Evolutionary conservation across 108 stramenopile species (phyloP).

Genomic region (Craspedostauros australis): DNA sequence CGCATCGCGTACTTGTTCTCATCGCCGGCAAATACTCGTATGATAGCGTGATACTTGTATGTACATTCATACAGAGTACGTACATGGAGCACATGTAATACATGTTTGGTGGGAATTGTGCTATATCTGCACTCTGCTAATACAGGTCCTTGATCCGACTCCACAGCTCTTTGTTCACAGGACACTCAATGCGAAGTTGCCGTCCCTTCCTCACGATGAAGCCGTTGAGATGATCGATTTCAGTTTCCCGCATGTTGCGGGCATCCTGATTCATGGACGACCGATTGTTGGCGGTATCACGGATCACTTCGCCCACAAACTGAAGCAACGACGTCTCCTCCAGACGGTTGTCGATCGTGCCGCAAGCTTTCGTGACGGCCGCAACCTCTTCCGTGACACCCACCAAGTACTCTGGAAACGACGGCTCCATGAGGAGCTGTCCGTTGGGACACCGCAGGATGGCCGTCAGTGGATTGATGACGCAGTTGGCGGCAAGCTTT

Average conservation of each 20-base stretch:
- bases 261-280: constrained; percentile 81
- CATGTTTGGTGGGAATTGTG: too few species aligned
- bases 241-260: constrained; percentile 31
- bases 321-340: constrained; percentile 2
- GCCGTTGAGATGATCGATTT: constrained; percentile 76
- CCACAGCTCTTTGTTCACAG: constrained; percentile 39
- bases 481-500: constrained; percentile 67
- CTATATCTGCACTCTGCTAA: too few species aligned
- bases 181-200: constrained; percentile 39
- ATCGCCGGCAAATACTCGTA: too few species aligned
- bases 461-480: constrained; percentile 65
- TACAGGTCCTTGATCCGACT: constrained; percentile 24
- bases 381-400: constrained; percentile 16
- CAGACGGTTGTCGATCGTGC: too few species aligned
- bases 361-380: constrained; percentile 3
- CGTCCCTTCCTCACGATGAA: constrained; percentile 51
- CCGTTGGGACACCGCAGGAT: constrained; percentile 39
- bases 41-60: too few species aligned
- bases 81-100: too few species aligned
- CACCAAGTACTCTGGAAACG: constrained; percentile 7
- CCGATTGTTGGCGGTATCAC: constrained; percentile 52
- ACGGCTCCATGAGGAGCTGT: constrained; percentile 19
- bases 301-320: constrained; percentile 57
- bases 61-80: too few species aligned
- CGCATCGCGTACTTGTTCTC: too few species aligned